Evolutionary conservation across 179 eudicot genomes (phyloP).

Genomic region (Spinacia oleracea): DNA sequence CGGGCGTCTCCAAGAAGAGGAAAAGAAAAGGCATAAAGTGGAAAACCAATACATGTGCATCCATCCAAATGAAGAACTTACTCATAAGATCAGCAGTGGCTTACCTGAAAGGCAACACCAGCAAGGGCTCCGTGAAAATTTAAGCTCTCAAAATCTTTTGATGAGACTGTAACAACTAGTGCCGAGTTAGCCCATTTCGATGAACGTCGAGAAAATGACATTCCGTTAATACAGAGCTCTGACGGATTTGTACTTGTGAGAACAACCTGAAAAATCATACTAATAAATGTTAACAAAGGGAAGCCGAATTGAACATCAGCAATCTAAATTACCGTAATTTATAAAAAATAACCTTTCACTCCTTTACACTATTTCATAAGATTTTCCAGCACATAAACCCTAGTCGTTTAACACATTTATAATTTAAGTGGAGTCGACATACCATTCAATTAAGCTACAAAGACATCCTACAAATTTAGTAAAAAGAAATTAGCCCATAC

Average conservation of each 20-base stretch:
- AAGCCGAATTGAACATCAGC: background rate
- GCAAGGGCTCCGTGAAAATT: slow-evolving; percentile 80
- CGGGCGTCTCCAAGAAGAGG: background rate
- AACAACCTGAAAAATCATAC: slow-evolving; percentile 68
- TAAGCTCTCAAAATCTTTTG: slow-evolving; percentile 75
- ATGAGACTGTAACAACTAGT: slow-evolving; percentile 84
- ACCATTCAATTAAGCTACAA: slow-evolving; percentile 1
- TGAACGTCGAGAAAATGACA: slow-evolving; percentile 92
- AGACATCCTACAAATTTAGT: background rate
- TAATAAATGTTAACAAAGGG: background rate
- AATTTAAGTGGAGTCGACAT: background rate
- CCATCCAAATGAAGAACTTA: background rate
- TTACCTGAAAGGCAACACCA: slow-evolving; percentile 93
- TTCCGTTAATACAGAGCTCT: slow-evolving; percentile 93
- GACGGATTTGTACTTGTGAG: slow-evolving; percentile 84
- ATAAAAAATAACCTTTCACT: background rate
- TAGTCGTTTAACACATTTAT: background rate
- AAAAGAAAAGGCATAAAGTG: background rate
- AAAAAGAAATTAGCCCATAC: background rate
- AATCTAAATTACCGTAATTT: background rate
- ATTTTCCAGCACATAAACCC: background rate
- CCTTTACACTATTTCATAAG: background rate
- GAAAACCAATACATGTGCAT: background rate
- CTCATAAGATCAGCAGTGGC: background rate
- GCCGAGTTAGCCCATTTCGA: slow-evolving; percentile 99